Conservation (phyloP, 495 filamentous ascomycete genomes). For the Pseudevernia furfuracea region DNA sequence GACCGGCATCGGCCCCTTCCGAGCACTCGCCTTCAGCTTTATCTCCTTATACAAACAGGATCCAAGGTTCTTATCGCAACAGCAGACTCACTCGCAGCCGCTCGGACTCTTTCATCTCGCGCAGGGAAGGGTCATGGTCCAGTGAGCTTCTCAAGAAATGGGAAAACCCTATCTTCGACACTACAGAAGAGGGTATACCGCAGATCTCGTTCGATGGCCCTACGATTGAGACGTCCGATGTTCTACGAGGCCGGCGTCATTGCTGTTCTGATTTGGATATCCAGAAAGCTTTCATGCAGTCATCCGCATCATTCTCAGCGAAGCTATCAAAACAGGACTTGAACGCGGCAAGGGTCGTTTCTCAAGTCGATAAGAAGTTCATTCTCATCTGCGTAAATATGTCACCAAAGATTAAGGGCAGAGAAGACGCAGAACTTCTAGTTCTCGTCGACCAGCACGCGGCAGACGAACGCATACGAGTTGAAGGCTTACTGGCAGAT, state of each 20-base stretch:
- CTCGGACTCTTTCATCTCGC: slow-evolving; percentile 8
- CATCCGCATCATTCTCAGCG: slow-evolving; percentile 29
- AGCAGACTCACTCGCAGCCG: slow-evolving; percentile 15
- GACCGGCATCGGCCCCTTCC: slow-evolving; percentile 15
- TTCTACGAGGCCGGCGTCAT: slow-evolving; percentile 18
- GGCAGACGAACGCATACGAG: slow-evolving; percentile 77
- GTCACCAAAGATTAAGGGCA: slow-evolving; percentile 4
- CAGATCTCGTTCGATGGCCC: slow-evolving; percentile 29
- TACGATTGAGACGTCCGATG: slow-evolving; percentile 18
- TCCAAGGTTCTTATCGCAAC: background rate
- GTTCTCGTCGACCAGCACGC: slow-evolving; percentile 91
- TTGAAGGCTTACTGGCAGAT: slow-evolving; percentile 61
- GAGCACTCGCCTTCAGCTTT: background rate
- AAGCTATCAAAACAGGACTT: slow-evolving; percentile 63
- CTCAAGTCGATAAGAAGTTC: slow-evolving; percentile 86
- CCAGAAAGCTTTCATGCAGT: slow-evolving; percentile 28
- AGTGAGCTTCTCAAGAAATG: slow-evolving; percentile 40
- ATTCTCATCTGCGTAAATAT: slow-evolving; percentile 57
- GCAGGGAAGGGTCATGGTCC: slow-evolving; percentile 31
- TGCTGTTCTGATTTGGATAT: slow-evolving; percentile 26
- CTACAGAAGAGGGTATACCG: slow-evolving; percentile 44
- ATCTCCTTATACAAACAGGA: background rate
- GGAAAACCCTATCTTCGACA: slow-evolving; percentile 56
- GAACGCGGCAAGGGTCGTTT: slow-evolving; percentile 55
- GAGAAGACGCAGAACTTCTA: slow-evolving; percentile 34